Percentiles rank a stretch among this genome's conserved stretches.
Conservation (phyloP, 2,329 filamentous ascomycete genomes). For the Monosporascus sp. region DNA sequence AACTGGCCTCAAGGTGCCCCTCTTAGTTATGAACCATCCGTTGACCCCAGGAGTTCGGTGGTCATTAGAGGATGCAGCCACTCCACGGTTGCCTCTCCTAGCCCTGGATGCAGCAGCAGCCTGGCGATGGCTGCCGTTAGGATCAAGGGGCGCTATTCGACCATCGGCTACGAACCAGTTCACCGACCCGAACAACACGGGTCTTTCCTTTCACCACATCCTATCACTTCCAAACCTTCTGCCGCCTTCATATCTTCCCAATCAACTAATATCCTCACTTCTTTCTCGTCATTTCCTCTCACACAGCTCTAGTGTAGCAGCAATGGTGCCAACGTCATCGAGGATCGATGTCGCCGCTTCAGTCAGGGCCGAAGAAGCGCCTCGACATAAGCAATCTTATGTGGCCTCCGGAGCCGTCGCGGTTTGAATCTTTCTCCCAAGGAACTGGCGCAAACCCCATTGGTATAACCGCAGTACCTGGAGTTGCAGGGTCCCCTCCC, state of each 20-base stretch:
- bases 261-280: background rate
- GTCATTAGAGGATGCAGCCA: constrained; percentile 32
- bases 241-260: constrained; percentile 8
- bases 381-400: constrained; percentile 51
- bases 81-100: constrained; percentile 33
- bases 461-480: constrained; percentile 15
- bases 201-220: constrained; percentile 58
- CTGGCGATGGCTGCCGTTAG: constrained; percentile 25
- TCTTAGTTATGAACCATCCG: no score
- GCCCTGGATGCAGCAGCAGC: constrained; percentile 37
- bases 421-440: constrained; percentile 46
- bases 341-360: constrained; percentile 1
- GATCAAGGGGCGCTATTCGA: constrained; percentile 34
- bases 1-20: constrained; percentile 35
- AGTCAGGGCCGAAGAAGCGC: constrained; percentile 30
- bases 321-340: constrained; percentile 13
- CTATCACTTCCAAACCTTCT: constrained; percentile 1
- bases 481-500: constrained; percentile 23
- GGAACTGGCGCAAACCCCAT: constrained; percentile 16
- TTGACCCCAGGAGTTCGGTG: constrained; percentile 28
- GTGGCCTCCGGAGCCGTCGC: constrained; percentile 54
- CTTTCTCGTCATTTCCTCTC: background rate
- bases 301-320: background rate
- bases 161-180: constrained; percentile 87
- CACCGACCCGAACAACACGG: constrained; percentile 99